Conservation (phyloP, 2,329 filamentous ascomycete genomes). For the Penicillium sp. region DNA sequence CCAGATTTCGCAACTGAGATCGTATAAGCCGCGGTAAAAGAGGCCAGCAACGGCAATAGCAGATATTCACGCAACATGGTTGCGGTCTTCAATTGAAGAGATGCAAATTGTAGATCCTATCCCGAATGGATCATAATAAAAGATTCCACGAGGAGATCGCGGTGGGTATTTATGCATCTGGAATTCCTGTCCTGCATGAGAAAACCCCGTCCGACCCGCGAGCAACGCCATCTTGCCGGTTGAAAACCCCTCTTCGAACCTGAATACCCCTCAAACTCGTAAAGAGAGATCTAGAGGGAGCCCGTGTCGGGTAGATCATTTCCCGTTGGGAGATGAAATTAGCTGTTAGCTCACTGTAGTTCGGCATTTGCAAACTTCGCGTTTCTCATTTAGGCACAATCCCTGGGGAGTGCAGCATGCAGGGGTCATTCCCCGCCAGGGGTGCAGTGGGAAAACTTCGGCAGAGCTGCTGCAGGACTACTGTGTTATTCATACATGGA, state of each 20-base stretch:
- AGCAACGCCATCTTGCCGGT: background rate
- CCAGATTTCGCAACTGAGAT: constrained; percentile 31
- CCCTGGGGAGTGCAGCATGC: background rate
- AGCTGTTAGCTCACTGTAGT: background rate
- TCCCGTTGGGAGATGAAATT: background rate
- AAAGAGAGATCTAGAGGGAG: background rate
- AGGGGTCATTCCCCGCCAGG: background rate
- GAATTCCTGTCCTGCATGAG: background rate
- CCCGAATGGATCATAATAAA: background rate
- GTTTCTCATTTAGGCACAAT: background rate
- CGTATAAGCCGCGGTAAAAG: constrained; percentile 24
- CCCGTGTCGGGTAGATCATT: background rate
- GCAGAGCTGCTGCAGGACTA: background rate
- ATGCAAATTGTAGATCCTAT: background rate
- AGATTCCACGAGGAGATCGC: background rate
- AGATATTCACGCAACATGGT: constrained; percentile 23
- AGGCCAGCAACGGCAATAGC: constrained; percentile 28
- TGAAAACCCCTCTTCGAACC: background rate
- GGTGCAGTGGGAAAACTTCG: background rate
- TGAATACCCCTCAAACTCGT: background rate
- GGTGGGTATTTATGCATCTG: background rate
- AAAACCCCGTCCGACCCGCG: too few relatives aligned
- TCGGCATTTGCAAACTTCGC: background rate
- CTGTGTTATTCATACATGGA: background rate
- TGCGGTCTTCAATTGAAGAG: background rate